Evolutionary conservation across 2,329 filamentous ascomycete species (phyloP).

Genomic region (Lachnellula cervina): DNA sequence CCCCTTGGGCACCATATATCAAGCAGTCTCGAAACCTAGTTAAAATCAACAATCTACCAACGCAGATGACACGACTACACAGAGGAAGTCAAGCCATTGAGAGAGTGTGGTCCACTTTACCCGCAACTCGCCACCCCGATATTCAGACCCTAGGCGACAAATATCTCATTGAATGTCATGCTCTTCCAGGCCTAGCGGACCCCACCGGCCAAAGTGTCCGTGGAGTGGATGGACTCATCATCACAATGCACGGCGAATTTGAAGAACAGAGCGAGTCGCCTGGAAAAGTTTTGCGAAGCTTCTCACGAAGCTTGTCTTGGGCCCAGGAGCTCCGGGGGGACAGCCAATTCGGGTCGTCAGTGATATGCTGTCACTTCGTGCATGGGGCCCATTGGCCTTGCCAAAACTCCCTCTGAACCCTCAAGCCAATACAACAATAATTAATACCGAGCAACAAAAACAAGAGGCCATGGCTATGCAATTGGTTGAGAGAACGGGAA

Average conservation of each 20-base stretch:
- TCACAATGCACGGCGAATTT: conserved; percentile 79
- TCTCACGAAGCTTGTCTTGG: conserved; percentile 78
- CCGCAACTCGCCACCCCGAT: conserved; percentile 69
- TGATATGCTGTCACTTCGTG: conserved; percentile 71
- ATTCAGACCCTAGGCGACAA: conserved; percentile 62
- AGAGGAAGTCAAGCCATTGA: conserved; percentile 61
- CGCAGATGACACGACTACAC: conserved; percentile 61
- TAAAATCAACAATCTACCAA: conserved; percentile 57
- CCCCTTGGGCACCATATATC: conserved; percentile 71
- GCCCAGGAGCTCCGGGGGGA: conserved; percentile 61
- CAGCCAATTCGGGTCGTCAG: conserved; percentile 65
- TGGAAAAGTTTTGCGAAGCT: conserved; percentile 64
- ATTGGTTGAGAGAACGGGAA: conserved; percentile 70
- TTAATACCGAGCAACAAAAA: conserved; percentile 27
- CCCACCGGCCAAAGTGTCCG: conserved; percentile 55
- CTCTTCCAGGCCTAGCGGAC: conserved; percentile 66
- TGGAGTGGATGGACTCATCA: conserved; percentile 72
- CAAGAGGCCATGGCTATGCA: conserved; percentile 69
- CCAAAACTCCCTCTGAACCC: conserved; percentile 3
- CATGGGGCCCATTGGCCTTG: conserved; percentile 50
- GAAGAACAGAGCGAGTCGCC: conserved; percentile 62
- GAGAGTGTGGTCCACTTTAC: conserved; percentile 65
- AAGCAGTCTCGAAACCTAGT: conserved; percentile 73
- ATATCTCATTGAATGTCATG: conserved; percentile 79
- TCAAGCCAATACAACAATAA: conserved; percentile 16